Evolutionary conservation across 2,329 filamentous ascomycete genomes (phyloP).

Genomic region (Zasmidium citrigriseum): DNA sequence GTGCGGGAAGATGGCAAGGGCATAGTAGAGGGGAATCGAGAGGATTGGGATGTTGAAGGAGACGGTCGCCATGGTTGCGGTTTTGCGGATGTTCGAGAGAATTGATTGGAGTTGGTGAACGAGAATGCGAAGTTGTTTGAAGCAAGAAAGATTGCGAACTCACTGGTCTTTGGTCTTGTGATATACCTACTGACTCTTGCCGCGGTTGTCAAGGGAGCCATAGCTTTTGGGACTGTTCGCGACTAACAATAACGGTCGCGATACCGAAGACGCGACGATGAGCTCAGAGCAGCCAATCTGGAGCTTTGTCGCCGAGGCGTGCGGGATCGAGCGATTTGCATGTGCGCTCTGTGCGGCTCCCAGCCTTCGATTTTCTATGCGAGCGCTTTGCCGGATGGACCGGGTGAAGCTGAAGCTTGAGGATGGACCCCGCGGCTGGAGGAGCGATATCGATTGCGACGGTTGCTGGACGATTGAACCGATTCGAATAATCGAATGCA

Average conservation of each 20-base stretch:
- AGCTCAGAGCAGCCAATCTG: neutral
- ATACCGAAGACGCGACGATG: neutral
- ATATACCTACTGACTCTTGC: neutral
- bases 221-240: neutral
- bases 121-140: neutral
- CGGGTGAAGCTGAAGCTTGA: neutral
- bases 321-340: neutral
- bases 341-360: neutral
- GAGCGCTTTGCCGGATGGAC: neutral
- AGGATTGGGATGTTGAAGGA: conserved; percentile 43
- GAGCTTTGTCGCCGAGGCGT: neutral
- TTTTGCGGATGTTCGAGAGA: neutral
- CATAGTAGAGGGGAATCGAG: conserved; percentile 47
- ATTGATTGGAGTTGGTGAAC: neutral
- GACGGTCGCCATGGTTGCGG: conserved; percentile 15
- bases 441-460: neutral
- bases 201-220: neutral
- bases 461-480: too few relatives aligned
- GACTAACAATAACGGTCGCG: neutral
- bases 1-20: conserved; percentile 45
- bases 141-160: neutral
- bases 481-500: neutral
- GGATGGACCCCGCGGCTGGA: neutral
- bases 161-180: neutral
- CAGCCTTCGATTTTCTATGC: neutral